A percentile compares a stretch with the other conserved stretches of the same genome.
These are phyloP conservation scores for Solanum neorickii DNA, from an alignment of 257 asterid genomes.

Conservation along the genomic window DNA sequence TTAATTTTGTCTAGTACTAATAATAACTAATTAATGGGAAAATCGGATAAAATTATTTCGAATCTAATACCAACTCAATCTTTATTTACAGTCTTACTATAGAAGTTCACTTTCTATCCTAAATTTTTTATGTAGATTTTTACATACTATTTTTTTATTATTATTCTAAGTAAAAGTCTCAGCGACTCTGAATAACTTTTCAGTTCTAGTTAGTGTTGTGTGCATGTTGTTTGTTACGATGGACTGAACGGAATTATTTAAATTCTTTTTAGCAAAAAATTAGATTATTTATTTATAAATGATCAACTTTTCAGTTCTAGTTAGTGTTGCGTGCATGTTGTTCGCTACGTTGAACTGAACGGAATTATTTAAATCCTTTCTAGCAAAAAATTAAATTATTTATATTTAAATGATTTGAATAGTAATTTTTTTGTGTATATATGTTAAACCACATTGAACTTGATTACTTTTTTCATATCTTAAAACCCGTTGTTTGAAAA, in stretches of 20 bases:
- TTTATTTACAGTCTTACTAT: neutral
- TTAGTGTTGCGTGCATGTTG: neutral
- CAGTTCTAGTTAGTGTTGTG: neutral
- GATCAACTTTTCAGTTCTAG: neutral
- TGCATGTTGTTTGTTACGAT: neutral
- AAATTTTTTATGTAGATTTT: neutral
- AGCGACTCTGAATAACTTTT: no score
- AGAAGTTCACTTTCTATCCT: neutral
- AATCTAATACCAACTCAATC: neutral
- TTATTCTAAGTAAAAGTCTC: neutral
- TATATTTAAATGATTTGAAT: no score
- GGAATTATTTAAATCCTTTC: no score
- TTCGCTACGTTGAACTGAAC: neutral
- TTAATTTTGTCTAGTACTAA: neutral
- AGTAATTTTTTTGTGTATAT: no score
- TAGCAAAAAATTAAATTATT: no score
- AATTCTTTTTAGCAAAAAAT: no score
- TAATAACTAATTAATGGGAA: neutral
- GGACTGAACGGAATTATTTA: no score
- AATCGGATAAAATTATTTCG: neutral
- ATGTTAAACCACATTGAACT: neutral
- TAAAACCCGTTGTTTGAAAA: neutral
- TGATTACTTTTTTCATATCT: neutral
- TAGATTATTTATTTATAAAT: no score
- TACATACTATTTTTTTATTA: neutral